These are phyloP conservation scores for Plasmodium adleri DNA, from an alignment of 169 alveolate genomes.

Conservation along the genomic window DNA sequence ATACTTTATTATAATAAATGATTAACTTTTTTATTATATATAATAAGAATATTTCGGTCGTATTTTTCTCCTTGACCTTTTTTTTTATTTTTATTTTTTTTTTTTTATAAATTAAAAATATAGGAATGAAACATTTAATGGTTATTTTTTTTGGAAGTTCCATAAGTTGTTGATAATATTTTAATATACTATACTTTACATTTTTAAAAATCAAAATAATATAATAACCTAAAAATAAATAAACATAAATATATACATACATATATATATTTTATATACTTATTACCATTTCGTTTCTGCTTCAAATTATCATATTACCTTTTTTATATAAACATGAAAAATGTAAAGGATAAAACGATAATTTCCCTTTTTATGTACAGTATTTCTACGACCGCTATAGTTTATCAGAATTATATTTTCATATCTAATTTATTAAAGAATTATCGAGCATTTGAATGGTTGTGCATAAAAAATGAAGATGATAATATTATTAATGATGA, in stretches of 20 bases:
- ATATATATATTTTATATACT: background rate
- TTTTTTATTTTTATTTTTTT: too few species aligned
- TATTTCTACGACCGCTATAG: conserved; percentile 62
- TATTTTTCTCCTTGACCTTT: too few species aligned
- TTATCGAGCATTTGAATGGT: conserved; percentile 62
- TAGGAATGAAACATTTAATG: too few species aligned
- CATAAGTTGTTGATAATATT: too few species aligned
- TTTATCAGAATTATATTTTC: conserved; percentile 56
- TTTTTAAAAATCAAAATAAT: too few species aligned
- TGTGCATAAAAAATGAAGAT: conserved; percentile 21
- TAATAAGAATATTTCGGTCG: too few species aligned
- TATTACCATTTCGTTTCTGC: background rate
- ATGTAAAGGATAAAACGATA: background rate
- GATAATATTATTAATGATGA: background rate
- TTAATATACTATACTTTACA: too few species aligned
- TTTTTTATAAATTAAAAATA: too few species aligned
- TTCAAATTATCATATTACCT: background rate
- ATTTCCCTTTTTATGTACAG: conserved; percentile 58
- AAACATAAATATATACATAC: background rate
- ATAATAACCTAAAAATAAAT: background rate
- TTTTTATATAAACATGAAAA: conserved; percentile 8
- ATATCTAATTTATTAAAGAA: conserved; percentile 43
- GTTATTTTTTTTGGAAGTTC: too few species aligned
- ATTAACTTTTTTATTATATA: too few species aligned
- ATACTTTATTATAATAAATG: too few species aligned